Conservation (phyloP, 2,329 filamentous ascomycete species). For the Trichocomaceae sp. region DNA sequence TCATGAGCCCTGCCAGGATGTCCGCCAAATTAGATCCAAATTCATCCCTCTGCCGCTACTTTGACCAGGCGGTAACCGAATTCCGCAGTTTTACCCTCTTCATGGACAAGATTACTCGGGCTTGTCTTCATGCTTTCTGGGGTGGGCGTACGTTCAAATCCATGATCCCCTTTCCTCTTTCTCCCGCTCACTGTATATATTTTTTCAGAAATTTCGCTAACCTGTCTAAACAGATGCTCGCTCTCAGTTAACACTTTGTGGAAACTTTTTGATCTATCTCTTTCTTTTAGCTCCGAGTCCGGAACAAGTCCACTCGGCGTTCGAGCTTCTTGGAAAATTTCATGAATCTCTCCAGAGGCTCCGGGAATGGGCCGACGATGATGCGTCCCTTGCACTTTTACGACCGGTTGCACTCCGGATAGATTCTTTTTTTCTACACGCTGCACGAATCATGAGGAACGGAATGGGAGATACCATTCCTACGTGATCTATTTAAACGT, state of each 20-base stretch:
- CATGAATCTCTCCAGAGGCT: conserved; percentile 20
- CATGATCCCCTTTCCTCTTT: background rate
- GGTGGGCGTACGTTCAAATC: conserved; percentile 35
- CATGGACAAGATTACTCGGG: conserved; percentile 26
- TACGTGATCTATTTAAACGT: background rate
- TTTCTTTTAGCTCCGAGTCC: conserved; percentile 40
- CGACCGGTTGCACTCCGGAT: conserved; percentile 21
- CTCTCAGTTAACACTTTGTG: conserved; percentile 43
- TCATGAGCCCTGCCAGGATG: conserved; percentile 43
- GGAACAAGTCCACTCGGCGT: conserved; percentile 18
- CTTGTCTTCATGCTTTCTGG: conserved; percentile 40
- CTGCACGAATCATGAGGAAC: conserved; percentile 17
- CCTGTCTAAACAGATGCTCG: conserved; percentile 26
- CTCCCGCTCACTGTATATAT: background rate
- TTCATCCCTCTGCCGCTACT: conserved; percentile 19
- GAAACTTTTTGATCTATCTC: conserved; percentile 46
- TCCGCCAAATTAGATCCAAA: conserved; percentile 37
- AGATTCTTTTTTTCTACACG: conserved; percentile 21
- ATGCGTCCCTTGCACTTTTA: conserved; percentile 17
- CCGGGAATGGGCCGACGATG: conserved; percentile 15
- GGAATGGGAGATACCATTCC: background rate
- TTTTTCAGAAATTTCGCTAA: conserved; percentile 1
- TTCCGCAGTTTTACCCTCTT: conserved; percentile 28
- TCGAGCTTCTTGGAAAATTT: conserved; percentile 19
- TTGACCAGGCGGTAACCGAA: conserved; percentile 17